Evolutionary conservation across 208 protist genomes (phyloP).

Genomic region (Trypanosoma mega): DNA sequence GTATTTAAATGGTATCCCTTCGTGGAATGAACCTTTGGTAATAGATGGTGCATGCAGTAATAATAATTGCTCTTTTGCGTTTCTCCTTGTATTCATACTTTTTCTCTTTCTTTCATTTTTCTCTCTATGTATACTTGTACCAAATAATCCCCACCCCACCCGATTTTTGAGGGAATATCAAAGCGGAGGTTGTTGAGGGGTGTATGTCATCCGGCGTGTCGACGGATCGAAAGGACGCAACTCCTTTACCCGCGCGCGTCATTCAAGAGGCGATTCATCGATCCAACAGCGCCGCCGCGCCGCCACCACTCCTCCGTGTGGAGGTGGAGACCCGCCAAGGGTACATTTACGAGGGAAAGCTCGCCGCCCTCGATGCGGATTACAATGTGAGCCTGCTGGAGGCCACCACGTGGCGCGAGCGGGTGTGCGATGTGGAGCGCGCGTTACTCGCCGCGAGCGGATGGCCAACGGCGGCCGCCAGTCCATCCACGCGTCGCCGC

Average conservation of each 20-base stretch:
- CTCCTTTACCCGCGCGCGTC: constrained; percentile 22
- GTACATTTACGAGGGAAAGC: constrained; percentile 73
- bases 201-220: no score
- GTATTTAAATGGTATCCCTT: no score
- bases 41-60: no score
- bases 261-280: constrained; percentile 16
- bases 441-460: constrained; percentile 24
- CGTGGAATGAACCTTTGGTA: no score
- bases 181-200: no score
- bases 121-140: no score
- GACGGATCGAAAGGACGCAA: no score
- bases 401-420: constrained; percentile 52
- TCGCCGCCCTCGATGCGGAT: constrained; percentile 57
- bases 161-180: no score
- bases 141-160: no score
- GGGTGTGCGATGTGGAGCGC: constrained; percentile 63
- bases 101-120: no score
- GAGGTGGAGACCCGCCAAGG: constrained; percentile 85
- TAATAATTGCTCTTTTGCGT: no score
- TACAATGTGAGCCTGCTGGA: constrained; percentile 79
- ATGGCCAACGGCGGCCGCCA: constrained; percentile 29
- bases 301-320: constrained; percentile 36
- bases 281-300: constrained; percentile 10
- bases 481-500: constrained; percentile 41
- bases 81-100: no score